Evolutionary conservation across 129 eudicot genomes (phyloP).

Genomic region (Artemisia tridentata): DNA sequence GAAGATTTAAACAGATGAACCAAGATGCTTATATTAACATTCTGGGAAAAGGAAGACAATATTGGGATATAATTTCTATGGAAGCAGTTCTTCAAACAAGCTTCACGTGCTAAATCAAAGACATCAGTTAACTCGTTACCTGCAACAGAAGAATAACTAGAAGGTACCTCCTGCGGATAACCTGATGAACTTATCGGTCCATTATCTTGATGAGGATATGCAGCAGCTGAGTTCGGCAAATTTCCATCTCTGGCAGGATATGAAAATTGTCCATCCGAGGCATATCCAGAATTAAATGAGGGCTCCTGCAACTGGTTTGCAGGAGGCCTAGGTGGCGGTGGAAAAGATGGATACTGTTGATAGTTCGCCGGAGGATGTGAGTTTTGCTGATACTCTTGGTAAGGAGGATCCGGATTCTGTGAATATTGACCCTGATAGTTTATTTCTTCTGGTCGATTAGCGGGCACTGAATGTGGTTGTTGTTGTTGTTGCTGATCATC

Average conservation of each 20-base stretch:
- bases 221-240: constrained; percentile 51
- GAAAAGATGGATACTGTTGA: constrained; percentile 51
- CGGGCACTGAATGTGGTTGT: constrained; percentile 42
- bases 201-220: constrained; percentile 50
- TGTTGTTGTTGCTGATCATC: constrained; percentile 61
- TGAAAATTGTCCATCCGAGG: constrained; percentile 46
- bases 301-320: constrained; percentile 47
- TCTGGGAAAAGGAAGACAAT: constrained; percentile 5
- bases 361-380: constrained; percentile 50
- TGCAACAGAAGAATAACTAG: constrained; percentile 99
- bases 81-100: constrained; percentile 43
- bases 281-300: constrained; percentile 59
- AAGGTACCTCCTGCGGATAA: constrained; percentile 99
- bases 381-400: constrained; percentile 49
- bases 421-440: constrained; percentile 53
- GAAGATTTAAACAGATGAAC: constrained; percentile 19
- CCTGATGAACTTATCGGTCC: constrained; percentile 54
- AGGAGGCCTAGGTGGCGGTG: constrained; percentile 46
- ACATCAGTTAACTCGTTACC: constrained; percentile 71
- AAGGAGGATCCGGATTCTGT: constrained; percentile 53
- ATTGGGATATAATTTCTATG: constrained; percentile 26
- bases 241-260: constrained; percentile 66
- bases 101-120: constrained; percentile 50
- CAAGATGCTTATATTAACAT: constrained; percentile 25
- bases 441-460: constrained; percentile 54